These are phyloP conservation scores for Lotmaria passim DNA, from an alignment of 208 protist genomes.

Conservation along the genomic window DNA sequence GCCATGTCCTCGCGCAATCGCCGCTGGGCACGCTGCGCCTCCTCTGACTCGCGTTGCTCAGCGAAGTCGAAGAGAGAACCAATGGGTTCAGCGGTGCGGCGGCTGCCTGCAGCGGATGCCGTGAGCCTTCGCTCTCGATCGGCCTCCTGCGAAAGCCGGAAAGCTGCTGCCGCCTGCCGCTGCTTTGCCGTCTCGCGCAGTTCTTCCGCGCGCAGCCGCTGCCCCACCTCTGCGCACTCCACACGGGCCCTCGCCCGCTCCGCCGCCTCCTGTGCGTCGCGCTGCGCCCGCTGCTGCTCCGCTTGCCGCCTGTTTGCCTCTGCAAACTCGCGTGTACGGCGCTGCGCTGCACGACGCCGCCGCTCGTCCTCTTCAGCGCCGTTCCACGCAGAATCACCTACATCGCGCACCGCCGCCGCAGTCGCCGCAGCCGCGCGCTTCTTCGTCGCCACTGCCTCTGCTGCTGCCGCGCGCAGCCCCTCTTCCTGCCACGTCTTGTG, in stretches of 20 bases:
- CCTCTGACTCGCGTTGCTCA: conserved; percentile 28
- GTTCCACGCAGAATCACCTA: background rate
- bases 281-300: conserved; percentile 20
- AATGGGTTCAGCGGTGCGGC: background rate
- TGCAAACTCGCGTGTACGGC: conserved; percentile 22
- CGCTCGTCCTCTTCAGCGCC: conserved; percentile 29
- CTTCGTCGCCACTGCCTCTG: background rate
- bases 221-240: conserved; percentile 8
- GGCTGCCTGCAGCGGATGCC: background rate
- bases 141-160: conserved; percentile 20
- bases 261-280: conserved; percentile 8
- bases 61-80: conserved; percentile 29
- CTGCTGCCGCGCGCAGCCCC: conserved; percentile 21
- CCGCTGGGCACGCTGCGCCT: conserved; percentile 19
- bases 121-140: conserved; percentile 12
- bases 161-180: conserved; percentile 21
- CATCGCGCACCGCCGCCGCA: background rate
- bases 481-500: conserved; percentile 25
- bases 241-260: conserved; percentile 2
- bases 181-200: conserved; percentile 10
- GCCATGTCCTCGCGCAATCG: conserved; percentile 33
- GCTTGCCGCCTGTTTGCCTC: conserved; percentile 19
- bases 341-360: conserved; percentile 3
- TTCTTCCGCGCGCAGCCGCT: conserved; percentile 13
- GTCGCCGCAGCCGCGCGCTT: conserved; percentile 2